phyloP scores from a whole-genome alignment of 805 yeast species.

The Cyberlindnera meyerae region DNA sequence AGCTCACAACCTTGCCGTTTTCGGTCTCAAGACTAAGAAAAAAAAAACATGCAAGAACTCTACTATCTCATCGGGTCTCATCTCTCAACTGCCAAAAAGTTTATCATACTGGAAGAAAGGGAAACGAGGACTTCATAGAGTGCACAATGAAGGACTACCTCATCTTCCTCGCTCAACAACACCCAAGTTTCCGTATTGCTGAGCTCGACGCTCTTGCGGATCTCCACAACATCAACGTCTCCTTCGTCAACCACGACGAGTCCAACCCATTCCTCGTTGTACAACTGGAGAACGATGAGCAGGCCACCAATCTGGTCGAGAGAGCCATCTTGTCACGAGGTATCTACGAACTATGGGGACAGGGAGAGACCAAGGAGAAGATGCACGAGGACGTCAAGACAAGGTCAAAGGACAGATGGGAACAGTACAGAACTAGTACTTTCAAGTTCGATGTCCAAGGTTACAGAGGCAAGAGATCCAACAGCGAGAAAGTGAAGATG shows the following conservation, averaged over 20 bases:
- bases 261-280: slow-evolving; percentile 69
- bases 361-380: slow-evolving; percentile 49
- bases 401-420: slow-evolving; percentile 23
- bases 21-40: neutral
- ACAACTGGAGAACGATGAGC: slow-evolving; percentile 57
- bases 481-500: slow-evolving; percentile 47
- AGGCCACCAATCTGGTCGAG: slow-evolving; percentile 57
- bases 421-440: slow-evolving; percentile 37
- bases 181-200: slow-evolving; percentile 70
- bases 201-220: slow-evolving; percentile 85
- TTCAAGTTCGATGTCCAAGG: slow-evolving; percentile 84
- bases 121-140: no score
- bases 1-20: neutral
- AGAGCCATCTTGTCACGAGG: slow-evolving; percentile 70
- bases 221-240: slow-evolving; percentile 48
- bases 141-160: slow-evolving; percentile 57
- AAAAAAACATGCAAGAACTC: neutral
- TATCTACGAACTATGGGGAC: slow-evolving; percentile 83
- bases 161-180: slow-evolving; percentile 81
- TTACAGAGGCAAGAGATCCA: slow-evolving; percentile 61
- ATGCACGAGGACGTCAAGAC: slow-evolving; percentile 46
- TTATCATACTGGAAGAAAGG: no score
- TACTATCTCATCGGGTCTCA: neutral
- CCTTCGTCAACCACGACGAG: slow-evolving; percentile 54
- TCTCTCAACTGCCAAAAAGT: no score